A percentile compares a stretch with the other conserved stretches of the same genome.
These are phyloP conservation scores for Alternaria atra DNA, from an alignment of 2,329 filamentous ascomycete species.

Conservation along the genomic window DNA sequence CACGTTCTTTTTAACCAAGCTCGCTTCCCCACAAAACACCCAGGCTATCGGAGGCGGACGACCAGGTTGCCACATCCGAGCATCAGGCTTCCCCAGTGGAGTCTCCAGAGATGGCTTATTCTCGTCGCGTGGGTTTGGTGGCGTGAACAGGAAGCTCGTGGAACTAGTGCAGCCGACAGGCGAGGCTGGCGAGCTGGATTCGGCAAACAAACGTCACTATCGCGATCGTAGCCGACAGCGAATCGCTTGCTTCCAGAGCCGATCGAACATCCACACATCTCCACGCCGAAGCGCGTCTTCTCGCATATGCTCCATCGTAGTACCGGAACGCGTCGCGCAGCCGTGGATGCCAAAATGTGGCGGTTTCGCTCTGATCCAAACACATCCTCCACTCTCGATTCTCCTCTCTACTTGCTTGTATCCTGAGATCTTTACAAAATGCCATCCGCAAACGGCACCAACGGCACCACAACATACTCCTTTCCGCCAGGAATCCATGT, in stretches of 20 bases:
- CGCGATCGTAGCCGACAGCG: constrained; percentile 4
- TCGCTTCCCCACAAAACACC: constrained; percentile 32
- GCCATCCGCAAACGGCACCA: constrained; percentile 44
- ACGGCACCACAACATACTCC: constrained; percentile 43
- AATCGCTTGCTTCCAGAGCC: constrained; percentile 14
- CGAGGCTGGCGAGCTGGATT: constrained; percentile 3
- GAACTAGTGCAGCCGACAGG: constrained; percentile 12
- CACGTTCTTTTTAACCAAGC: constrained; percentile 29
- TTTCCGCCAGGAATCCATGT: constrained; percentile 65
- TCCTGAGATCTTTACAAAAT: constrained; percentile 23
- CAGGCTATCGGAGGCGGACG: constrained; percentile 19
- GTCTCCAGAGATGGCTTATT: constrained; percentile 27
- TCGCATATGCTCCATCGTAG: constrained; percentile 17
- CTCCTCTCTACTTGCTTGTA: neutral
- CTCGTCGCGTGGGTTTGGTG: constrained; percentile 22
- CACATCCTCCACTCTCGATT: neutral
- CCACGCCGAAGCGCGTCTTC: constrained; percentile 3
- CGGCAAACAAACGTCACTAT: neutral
- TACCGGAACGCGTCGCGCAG: constrained; percentile 31
- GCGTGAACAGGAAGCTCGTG: constrained; percentile 15
- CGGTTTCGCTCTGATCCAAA: constrained; percentile 16
- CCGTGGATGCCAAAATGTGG: constrained; percentile 25
- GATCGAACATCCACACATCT: constrained; percentile 6
- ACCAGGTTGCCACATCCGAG: constrained; percentile 22
- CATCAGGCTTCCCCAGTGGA: constrained; percentile 25